Conservation (phyloP, 2,329 filamentous ascomycete species). For the Aureobasidium vineae region DNA sequence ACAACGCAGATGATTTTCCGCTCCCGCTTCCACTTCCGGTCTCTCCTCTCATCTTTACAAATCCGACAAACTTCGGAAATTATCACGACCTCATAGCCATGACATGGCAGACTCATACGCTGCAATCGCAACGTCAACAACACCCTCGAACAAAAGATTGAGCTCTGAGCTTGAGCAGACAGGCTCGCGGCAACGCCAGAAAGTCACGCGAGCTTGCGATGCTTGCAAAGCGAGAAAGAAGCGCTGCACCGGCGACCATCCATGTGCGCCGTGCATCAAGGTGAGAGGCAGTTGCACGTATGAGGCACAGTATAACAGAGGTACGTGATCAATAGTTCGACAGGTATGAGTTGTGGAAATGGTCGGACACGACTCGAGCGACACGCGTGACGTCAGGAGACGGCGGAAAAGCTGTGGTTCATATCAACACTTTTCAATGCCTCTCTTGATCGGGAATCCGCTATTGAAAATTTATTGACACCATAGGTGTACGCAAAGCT, state of each 20-base stretch:
- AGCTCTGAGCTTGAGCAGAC: neutral
- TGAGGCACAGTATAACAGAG: slow-evolving; percentile 52
- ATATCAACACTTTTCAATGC: neutral
- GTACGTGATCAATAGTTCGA: neutral
- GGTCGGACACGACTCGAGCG: neutral
- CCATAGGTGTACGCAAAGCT: too few relatives aligned
- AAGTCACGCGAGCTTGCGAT: slow-evolving; percentile 35
- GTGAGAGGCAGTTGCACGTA: slow-evolving; percentile 47
- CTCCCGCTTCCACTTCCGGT: neutral
- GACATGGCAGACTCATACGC: neutral
- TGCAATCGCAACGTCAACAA: too few relatives aligned
- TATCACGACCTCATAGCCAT: too few relatives aligned
- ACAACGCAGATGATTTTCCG: too few relatives aligned
- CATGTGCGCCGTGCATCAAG: slow-evolving; percentile 41
- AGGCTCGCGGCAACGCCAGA: slow-evolving; percentile 23
- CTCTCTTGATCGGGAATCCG: neutral
- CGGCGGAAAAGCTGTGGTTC: neutral
- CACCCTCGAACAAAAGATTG: neutral
- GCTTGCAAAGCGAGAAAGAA: slow-evolving; percentile 42
- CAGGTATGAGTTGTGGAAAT: neutral
- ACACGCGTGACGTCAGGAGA: neutral
- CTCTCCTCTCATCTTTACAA: neutral
- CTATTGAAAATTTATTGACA: neutral
- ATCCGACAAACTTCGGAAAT: neutral
- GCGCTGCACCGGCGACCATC: slow-evolving; percentile 44